phyloP scores from a whole-genome alignment of 78 protist genomes.

The Dictyostelium discoideum region DNA sequence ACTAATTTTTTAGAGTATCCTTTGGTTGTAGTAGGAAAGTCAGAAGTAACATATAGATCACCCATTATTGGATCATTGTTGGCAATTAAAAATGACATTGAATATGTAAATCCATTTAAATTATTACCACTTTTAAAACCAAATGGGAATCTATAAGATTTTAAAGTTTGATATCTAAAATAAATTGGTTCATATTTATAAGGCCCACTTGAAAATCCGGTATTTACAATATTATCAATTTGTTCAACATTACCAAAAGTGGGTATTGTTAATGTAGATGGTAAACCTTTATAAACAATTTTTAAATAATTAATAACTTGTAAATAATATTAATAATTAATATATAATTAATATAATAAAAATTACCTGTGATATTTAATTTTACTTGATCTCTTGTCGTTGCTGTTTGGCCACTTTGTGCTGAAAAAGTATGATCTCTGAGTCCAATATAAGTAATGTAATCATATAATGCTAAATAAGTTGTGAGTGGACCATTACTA shows the following conservation, averaged over 20 bases:
- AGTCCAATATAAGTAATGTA: neutral
- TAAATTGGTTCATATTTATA: neutral
- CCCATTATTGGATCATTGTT: neutral
- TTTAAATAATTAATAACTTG: too few relatives aligned
- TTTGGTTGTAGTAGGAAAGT: neutral
- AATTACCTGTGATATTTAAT: neutral
- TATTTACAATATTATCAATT: neutral
- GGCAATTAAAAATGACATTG: neutral
- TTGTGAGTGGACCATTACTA: neutral
- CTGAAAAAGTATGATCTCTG: neutral
- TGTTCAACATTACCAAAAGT: neutral
- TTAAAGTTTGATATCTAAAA: neutral
- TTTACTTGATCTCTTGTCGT: neutral
- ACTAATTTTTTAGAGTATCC: neutral
- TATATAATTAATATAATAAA: too few relatives aligned
- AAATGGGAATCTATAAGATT: neutral
- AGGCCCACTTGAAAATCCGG: neutral
- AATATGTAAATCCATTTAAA: neutral
- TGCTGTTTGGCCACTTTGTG: too few relatives aligned
- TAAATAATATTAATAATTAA: too few relatives aligned
- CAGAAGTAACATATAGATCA: neutral
- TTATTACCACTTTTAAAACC: neutral
- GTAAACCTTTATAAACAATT: neutral
- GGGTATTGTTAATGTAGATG: neutral
- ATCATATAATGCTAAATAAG: neutral